phyloP scores from a whole-genome alignment of 2,329 filamentous ascomycete species.

The Tolypocladium cylindrosporum region DNA sequence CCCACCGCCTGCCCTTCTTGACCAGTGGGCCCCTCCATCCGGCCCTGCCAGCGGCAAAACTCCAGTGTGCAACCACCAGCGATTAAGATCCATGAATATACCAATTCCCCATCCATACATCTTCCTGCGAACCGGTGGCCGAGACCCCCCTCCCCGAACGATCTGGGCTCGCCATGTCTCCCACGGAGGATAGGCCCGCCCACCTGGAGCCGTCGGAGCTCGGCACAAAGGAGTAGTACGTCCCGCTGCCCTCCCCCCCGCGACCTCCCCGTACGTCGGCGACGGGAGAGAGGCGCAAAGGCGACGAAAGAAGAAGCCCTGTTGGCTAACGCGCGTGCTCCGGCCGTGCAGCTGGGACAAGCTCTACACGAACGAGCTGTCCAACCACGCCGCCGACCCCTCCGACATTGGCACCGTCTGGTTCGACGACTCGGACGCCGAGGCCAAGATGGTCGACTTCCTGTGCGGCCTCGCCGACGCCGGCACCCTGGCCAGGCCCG shows the following conservation, averaged over 20 bases:
- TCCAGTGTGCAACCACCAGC: not conserved
- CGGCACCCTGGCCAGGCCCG: slow-evolving; percentile 9
- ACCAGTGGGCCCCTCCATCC: not conserved
- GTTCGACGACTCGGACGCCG: slow-evolving; percentile 91
- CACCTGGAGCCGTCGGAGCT: slow-evolving; percentile 69
- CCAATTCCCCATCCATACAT: not conserved
- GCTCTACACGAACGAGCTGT: slow-evolving; percentile 61
- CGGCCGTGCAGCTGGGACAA: slow-evolving; percentile 55
- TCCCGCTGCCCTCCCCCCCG: slow-evolving; percentile 8
- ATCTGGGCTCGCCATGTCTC: not conserved
- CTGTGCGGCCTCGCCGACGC: slow-evolving; percentile 31
- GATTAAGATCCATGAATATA: not conserved
- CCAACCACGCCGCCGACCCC: slow-evolving; percentile 62
- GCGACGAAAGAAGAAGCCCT: too few species aligned
- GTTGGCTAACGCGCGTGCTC: not conserved
- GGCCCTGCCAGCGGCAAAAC: not conserved
- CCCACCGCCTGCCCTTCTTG: slow-evolving; percentile 11
- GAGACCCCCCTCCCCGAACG: not conserved
- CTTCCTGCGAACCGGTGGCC: not conserved
- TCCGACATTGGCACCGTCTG: slow-evolving; percentile 81
- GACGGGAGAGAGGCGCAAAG: too few species aligned
- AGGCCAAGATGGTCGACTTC: slow-evolving; percentile 66
- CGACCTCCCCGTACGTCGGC: too few species aligned
- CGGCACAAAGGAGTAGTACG: slow-evolving; percentile 85
- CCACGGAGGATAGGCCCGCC: not conserved